Percentiles rank a stretch among this genome's conserved stretches.
These are phyloP conservation scores for Neoboletus subvelutipes DNA, from an alignment of 768 basidiomycete species.

Conservation along the genomic window DNA sequence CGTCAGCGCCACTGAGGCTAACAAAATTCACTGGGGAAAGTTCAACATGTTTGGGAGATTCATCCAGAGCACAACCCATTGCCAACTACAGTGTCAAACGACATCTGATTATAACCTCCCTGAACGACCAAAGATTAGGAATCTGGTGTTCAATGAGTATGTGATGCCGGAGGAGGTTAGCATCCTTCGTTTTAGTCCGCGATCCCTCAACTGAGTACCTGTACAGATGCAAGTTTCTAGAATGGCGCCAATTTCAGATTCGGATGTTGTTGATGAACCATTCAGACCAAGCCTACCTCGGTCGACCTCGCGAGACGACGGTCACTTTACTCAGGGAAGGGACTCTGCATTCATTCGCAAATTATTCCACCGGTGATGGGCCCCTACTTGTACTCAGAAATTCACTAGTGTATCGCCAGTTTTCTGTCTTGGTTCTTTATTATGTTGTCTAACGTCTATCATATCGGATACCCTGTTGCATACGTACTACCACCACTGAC, in stretches of 20 bases:
- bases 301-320: constrained; percentile 32
- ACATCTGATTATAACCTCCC: constrained; percentile 61
- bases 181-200: not conserved
- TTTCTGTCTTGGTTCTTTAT: constrained; percentile 29
- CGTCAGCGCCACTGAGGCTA: constrained; percentile 59
- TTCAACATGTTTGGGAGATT: constrained; percentile 91
- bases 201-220: constrained; percentile 2
- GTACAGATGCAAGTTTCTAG: constrained; percentile 65
- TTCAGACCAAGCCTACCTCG: constrained; percentile 33
- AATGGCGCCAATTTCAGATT: constrained; percentile 51
- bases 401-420: constrained; percentile 30
- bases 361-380: constrained; percentile 45
- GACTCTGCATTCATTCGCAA: constrained; percentile 50
- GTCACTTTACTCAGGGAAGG: constrained; percentile 32
- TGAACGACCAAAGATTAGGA: constrained; percentile 53
- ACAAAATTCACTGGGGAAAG: constrained; percentile 92
- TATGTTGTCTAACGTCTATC: constrained; percentile 27
- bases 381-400: constrained; percentile 20
- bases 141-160: constrained; percentile 52
- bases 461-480: constrained; percentile 38
- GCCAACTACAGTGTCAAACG: constrained; percentile 68
- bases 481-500: constrained; percentile 36
- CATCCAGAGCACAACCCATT: constrained; percentile 72
- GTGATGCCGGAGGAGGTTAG: constrained; percentile 73
- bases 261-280: constrained; percentile 43